Evolutionary conservation across 2,329 filamentous ascomycete species (phyloP).

Genomic region (Mariannaea sp.): DNA sequence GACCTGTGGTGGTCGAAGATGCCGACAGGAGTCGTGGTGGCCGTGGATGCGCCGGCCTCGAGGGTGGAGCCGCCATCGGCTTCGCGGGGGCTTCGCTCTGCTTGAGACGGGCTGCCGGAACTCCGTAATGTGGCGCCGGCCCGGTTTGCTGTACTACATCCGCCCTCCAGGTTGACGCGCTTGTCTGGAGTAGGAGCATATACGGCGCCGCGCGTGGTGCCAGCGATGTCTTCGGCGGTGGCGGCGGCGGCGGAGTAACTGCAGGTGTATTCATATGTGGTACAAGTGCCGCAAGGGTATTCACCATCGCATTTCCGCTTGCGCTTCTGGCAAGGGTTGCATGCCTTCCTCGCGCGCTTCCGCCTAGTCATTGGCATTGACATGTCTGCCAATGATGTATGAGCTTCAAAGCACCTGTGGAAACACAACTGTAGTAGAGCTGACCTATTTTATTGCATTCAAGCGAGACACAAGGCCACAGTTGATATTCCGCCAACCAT

Average conservation of each 20-base stretch:
- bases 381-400: constrained; percentile 9
- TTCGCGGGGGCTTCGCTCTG: constrained; percentile 10
- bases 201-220: constrained; percentile 2
- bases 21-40: constrained; percentile 10
- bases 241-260: constrained; percentile 21
- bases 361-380: constrained; percentile 20
- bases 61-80: constrained; percentile 17
- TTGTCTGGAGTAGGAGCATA: constrained; percentile 9
- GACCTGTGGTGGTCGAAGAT: constrained; percentile 30
- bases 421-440: constrained; percentile 1
- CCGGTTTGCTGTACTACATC: constrained; percentile 8
- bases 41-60: constrained; percentile 6
- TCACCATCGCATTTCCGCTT: constrained; percentile 34
- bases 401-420: constrained; percentile 10
- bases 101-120: constrained; percentile 7
- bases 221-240: constrained; percentile 10
- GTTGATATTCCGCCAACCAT: too few relatives aligned
- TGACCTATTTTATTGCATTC: not conserved
- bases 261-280: constrained; percentile 32
- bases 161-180: constrained; percentile 10
- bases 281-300: constrained; percentile 31
- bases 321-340: constrained; percentile 32
- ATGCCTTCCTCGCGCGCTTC: constrained; percentile 31
- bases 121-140: constrained; percentile 9
- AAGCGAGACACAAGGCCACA: too few relatives aligned